Conservation (phyloP, 148 eudicot genomes). For the Polygonum aviculare region DNA sequence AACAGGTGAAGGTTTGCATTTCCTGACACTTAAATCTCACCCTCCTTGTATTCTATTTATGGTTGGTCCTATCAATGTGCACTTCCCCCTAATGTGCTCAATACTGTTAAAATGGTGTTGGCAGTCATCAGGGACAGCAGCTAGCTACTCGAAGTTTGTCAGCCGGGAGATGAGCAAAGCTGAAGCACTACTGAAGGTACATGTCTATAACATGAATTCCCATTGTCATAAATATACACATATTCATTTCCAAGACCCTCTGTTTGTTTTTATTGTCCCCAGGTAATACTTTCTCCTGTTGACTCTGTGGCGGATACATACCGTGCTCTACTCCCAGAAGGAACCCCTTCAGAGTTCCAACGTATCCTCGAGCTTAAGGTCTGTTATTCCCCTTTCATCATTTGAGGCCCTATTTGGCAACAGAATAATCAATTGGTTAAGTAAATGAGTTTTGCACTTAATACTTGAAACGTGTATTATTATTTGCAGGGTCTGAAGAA, state of each 20-base stretch:
- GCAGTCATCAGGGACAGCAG: constrained; percentile 77
- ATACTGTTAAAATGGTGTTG: constrained; percentile 9
- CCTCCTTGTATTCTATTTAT: not conserved
- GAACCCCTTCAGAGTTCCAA: constrained; percentile 84
- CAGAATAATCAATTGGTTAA: too few relatives aligned
- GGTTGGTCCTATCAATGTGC: not conserved
- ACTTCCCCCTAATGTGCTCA: not conserved
- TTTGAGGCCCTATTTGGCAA: not conserved
- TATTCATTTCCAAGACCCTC: not conserved
- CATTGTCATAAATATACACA: not conserved
- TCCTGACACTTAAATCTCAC: not conserved
- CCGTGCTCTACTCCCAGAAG: constrained; percentile 94
- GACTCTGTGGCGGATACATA: constrained; percentile 97
- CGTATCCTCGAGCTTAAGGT: constrained; percentile 95
- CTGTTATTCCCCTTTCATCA: not conserved
- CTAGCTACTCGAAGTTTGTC: constrained; percentile 82
- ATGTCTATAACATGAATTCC: constrained; percentile 5
- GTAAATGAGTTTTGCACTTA: not conserved
- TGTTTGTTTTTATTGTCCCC: constrained; percentile 20
- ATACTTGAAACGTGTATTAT: not conserved
- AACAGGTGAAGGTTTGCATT: constrained; percentile 42
- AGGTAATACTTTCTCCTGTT: constrained; percentile 93
- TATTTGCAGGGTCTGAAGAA: constrained; percentile 73
- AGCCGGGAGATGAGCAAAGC: constrained; percentile 99
- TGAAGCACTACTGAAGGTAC: constrained; percentile 86